A percentile compares a stretch with the other conserved stretches of the same genome.
These are phyloP conservation scores for Pezicula radicicola DNA, from an alignment of 2,329 filamentous ascomycete species.

Conservation along the genomic window DNA sequence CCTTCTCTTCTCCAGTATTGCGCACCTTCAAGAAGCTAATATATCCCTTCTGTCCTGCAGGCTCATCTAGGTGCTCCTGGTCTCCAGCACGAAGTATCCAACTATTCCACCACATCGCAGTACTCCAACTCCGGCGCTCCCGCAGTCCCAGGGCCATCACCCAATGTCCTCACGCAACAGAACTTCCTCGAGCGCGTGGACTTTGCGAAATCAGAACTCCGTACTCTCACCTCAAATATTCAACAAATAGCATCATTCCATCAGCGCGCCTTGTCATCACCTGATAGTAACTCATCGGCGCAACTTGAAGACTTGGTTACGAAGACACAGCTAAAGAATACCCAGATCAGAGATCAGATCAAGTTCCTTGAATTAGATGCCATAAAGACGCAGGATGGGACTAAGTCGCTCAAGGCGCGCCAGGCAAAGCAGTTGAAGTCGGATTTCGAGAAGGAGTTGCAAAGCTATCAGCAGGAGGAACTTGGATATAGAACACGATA, in stretches of 20 bases:
- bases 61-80: slow-evolving; percentile 14
- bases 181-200: slow-evolving; percentile 69
- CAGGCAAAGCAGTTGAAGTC: slow-evolving; percentile 73
- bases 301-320: slow-evolving; percentile 62
- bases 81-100: slow-evolving; percentile 23
- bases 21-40: background rate
- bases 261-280: slow-evolving; percentile 66
- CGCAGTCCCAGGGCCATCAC: slow-evolving; percentile 17
- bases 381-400: slow-evolving; percentile 56
- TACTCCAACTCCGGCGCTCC: slow-evolving; percentile 23
- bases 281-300: slow-evolving; percentile 50
- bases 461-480: slow-evolving; percentile 70
- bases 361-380: slow-evolving; percentile 72
- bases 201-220: slow-evolving; percentile 65
- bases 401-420: slow-evolving; percentile 64
- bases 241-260: slow-evolving; percentile 66
- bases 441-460: slow-evolving; percentile 69
- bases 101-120: slow-evolving; percentile 21
- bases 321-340: slow-evolving; percentile 70
- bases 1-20: background rate
- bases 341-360: slow-evolving; percentile 76
- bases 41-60: slow-evolving; percentile 2
- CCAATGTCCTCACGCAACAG: slow-evolving; percentile 52
- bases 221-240: slow-evolving; percentile 63
- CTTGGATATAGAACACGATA: slow-evolving; percentile 67